Conservation (phyloP, 345 rosid species). For the Crucihimalaya himalaica region DNA sequence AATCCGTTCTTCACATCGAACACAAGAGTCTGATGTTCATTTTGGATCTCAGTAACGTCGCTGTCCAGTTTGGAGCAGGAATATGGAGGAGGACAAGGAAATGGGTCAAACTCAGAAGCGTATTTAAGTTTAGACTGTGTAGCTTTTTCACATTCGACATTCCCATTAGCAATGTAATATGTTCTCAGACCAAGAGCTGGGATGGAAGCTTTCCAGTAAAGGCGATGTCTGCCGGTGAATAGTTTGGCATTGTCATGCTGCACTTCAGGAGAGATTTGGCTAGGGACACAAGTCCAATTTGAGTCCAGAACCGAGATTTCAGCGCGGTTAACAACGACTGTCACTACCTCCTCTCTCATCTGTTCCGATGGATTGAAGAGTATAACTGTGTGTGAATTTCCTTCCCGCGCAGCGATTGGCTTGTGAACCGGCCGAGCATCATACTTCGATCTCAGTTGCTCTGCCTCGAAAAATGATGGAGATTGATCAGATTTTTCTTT, state of each 20-base stretch:
- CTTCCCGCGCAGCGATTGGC: conserved; percentile 66
- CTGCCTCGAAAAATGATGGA: conserved; percentile 79
- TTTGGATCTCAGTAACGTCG: conserved; percentile 58
- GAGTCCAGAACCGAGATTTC: conserved; percentile 82
- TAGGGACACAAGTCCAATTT: conserved; percentile 86
- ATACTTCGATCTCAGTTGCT: conserved; percentile 75
- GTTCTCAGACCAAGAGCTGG: conserved; percentile 89
- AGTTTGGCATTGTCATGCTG: conserved; percentile 69
- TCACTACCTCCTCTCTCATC: conserved; percentile 77
- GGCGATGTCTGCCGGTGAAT: conserved; percentile 83
- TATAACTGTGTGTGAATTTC: conserved; percentile 73
- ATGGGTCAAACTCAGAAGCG: conserved; percentile 48
- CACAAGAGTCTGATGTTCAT: conserved; percentile 70
- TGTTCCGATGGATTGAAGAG: conserved; percentile 91
- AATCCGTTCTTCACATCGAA: conserved; percentile 67
- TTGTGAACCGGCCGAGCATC: conserved; percentile 83
- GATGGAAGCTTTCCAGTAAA: conserved; percentile 88
- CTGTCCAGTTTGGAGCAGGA: conserved; percentile 68
- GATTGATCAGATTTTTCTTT: conserved; percentile 79
- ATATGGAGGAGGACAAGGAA: conserved; percentile 78
- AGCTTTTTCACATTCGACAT: conserved; percentile 81
- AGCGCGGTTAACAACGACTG: conserved; percentile 66
- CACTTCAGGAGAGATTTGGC: conserved; percentile 93
- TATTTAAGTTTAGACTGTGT: conserved; percentile 62
- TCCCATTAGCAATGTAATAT: conserved; percentile 83